Evolutionary conservation across 305 asterid species (phyloP), one percentile per base, ranked within the genome.

Genomic region (Fraxinus nigra): DNA sequence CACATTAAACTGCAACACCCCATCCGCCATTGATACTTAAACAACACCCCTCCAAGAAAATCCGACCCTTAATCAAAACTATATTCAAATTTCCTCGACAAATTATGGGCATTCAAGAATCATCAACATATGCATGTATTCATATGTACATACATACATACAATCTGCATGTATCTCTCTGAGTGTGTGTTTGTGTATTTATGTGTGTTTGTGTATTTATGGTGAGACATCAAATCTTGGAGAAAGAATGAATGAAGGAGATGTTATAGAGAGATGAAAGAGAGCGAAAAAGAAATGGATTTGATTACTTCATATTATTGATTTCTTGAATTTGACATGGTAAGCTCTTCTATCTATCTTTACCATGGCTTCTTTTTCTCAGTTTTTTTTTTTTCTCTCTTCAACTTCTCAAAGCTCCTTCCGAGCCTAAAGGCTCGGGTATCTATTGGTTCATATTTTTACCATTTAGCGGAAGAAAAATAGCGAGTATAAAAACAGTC

Each of bases 361-460:
- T 85, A 75, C 86, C 83, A 75, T 54, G 84, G 78, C 84, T 73
- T 80, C 28, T 76, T 32, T 59, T 75, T 40, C 56, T 33, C 34
- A 46, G 18, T 46, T 84, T 77, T 30, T 38, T 61, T n/a, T 4
- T 63, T 38, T 61, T 18, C 5, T 65, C 75, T 77, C 59, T 81
- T 70, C 86, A 74, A 81, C 82, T 56, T 77, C 69, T 85, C 86
- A 76, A 83, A 82, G 84, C 86, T 84, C 80, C 43, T 80, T 88
- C 93, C 93, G 83, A 83, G 85, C 90, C 93, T 86, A 80, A 85
- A 79, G 93, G 82, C 81, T 84, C 93, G 92, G 90, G 54, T 32
- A 61, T 77, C 78, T 76, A 63, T 75, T 85, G 91, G 89, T 84
- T 81, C 78, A 78, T 67, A 82, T 87, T 76, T 76, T 33, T 46